Evolutionary conservation across 2,329 filamentous ascomycete species (phyloP).

Genomic region (Claviceps sp.): DNA sequence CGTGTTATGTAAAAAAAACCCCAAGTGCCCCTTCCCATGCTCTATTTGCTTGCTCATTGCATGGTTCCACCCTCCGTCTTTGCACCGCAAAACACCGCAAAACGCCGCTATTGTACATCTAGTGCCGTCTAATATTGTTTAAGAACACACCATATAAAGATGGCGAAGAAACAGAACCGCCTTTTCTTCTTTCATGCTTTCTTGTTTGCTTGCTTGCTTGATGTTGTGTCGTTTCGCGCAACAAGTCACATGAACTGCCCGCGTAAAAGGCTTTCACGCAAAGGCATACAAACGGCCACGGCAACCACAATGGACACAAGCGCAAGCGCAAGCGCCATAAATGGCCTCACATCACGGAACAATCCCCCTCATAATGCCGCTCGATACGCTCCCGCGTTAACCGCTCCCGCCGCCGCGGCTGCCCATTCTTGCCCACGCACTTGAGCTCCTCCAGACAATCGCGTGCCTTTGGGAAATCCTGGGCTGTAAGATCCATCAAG

Average conservation of each 20-base stretch:
- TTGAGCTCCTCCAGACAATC: constrained; percentile 89
- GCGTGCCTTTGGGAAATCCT: constrained; percentile 87
- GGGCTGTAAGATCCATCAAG: constrained; percentile 40
- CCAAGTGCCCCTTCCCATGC: not conserved
- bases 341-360: constrained; percentile 57
- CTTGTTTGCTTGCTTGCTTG: too few species aligned
- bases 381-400: constrained; percentile 71
- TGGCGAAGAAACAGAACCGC: too few species aligned
- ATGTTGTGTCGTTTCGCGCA: too few species aligned
- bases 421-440: constrained; percentile 53
- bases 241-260: too few species aligned
- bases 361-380: constrained; percentile 81
- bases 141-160: not conserved
- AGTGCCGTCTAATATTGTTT: not conserved
- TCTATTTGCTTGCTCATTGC: not conserved
- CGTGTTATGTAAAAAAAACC: not conserved
- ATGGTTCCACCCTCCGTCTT: not conserved
- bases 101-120: too few species aligned
- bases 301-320: too few species aligned
- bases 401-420: constrained; percentile 59
- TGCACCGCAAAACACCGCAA: not conserved
- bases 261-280: too few species aligned
- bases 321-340: too few species aligned
- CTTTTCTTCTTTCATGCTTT: too few species aligned
- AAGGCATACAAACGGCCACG: too few species aligned